Conservation (phyloP, 176 grass and related monocot species). For the Musa acuminata region DNA sequence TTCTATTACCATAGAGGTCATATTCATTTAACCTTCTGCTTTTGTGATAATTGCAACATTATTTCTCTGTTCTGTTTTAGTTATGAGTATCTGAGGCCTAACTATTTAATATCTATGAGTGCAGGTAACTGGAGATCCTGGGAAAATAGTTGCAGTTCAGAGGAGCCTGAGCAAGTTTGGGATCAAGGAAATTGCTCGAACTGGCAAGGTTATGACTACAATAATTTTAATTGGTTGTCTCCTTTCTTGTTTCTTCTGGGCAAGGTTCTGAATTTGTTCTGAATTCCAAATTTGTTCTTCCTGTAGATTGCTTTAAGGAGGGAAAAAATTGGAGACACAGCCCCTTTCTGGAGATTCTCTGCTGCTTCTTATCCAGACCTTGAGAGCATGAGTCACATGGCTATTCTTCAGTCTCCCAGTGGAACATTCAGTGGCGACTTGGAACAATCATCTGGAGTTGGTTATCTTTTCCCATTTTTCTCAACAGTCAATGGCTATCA, state of each 20-base stretch:
- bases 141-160: conserved; percentile 73
- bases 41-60: not conserved
- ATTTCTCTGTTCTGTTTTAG: conserved; percentile 17
- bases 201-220: conserved; percentile 50
- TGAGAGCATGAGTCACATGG: conserved; percentile 30
- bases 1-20: conserved; percentile 75
- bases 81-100: conserved; percentile 20
- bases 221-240: not conserved
- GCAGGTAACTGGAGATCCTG: conserved; percentile 94
- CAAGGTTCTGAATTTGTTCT: not conserved
- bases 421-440: conserved; percentile 27
- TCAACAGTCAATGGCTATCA: not conserved
- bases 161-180: conserved; percentile 74
- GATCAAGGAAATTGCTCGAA: conserved; percentile 88
- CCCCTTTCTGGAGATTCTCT: conserved; percentile 97
- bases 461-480: conserved; percentile 14
- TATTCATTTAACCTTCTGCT: not conserved
- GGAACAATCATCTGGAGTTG: conserved; percentile 45
- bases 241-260: not conserved
- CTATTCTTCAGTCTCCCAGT: conserved; percentile 42
- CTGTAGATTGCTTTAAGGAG: conserved; percentile 89
- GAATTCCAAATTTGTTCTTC: conserved; percentile 1
- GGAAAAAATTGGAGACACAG: conserved; percentile 75
- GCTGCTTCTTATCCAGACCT: conserved; percentile 88
- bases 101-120: conserved; percentile 13